A percentile compares a stretch with the other conserved stretches of the same genome.
These are phyloP conservation scores for Leishmania lainsoni DNA, from an alignment of 208 protist species.

Conservation along the genomic window DNA sequence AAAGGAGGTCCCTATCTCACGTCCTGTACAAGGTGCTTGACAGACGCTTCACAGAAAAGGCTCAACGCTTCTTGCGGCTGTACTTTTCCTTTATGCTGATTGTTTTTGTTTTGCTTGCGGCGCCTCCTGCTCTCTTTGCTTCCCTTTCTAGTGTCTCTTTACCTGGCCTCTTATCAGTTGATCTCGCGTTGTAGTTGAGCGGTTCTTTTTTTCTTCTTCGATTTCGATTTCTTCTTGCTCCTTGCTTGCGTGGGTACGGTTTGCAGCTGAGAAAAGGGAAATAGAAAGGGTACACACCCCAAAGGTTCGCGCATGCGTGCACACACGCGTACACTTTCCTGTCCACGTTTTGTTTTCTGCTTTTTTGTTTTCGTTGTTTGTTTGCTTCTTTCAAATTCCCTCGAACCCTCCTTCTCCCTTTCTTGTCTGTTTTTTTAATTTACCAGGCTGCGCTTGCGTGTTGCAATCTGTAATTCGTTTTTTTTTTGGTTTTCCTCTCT, in stretches of 20 bases:
- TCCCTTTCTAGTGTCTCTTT: neutral
- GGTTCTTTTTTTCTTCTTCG: constrained; percentile 6
- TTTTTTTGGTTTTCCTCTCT: neutral
- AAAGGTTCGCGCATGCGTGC: neutral
- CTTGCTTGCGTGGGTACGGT: neutral
- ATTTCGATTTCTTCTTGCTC: neutral
- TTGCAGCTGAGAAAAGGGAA: neutral
- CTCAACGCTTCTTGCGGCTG: neutral
- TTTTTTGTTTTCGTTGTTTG: neutral
- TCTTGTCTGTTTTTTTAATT: neutral
- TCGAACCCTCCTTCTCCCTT: neutral
- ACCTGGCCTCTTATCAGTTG: neutral
- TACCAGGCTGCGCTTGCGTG: too few relatives aligned
- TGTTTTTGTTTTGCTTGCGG: neutral
- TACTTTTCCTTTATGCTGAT: neutral
- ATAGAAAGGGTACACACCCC: too few relatives aligned
- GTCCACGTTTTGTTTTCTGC: neutral
- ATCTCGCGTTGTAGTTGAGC: neutral
- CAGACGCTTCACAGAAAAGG: neutral
- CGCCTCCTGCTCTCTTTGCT: neutral
- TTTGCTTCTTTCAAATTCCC: too few relatives aligned
- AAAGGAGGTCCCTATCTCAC: neutral
- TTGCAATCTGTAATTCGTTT: neutral
- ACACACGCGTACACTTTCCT: neutral
- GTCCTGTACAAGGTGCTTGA: neutral